Percentiles rank a stretch among this genome's conserved stretches.
Conservation (phyloP, 352 stramenopile genomes). For the Pythium myriotylum region DNA sequence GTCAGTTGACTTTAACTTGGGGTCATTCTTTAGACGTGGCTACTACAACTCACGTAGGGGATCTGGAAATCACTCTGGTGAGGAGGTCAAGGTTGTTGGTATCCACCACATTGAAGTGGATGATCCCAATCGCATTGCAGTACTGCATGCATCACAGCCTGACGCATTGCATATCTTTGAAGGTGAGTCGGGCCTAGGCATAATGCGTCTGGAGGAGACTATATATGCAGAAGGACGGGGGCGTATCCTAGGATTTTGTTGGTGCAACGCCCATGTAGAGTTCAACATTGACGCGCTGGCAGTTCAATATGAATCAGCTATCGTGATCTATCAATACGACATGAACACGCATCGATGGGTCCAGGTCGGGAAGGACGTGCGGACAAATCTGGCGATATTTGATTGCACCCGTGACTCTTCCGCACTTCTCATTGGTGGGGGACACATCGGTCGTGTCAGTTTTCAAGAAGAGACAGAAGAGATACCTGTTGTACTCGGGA, state of each 20-base stretch:
- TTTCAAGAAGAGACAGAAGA: constrained; percentile 37
- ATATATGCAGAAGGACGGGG: constrained; percentile 61
- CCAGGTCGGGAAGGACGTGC: constrained; percentile 65
- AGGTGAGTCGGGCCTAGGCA: constrained; percentile 78
- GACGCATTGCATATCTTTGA: constrained; percentile 74
- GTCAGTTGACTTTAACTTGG: constrained; percentile 7
- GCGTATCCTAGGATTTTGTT: constrained; percentile 70
- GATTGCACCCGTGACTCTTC: constrained; percentile 85
- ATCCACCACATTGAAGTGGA: constrained; percentile 84
- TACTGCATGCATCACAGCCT: constrained; percentile 51
- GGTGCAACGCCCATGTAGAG: constrained; percentile 80
- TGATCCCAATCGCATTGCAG: constrained; percentile 79
- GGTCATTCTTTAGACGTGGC: constrained; percentile 39
- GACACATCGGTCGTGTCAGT: constrained; percentile 31
- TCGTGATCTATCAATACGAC: constrained; percentile 85
- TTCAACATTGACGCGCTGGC: constrained; percentile 83
- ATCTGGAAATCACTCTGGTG: constrained; percentile 2
- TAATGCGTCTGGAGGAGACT: constrained; percentile 69
- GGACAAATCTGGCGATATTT: constrained; percentile 58
- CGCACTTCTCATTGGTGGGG: constrained; percentile 71
- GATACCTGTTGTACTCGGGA: constrained; percentile 75
- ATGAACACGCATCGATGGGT: constrained; percentile 56
- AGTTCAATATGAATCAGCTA: constrained; percentile 65
- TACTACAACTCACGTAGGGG: constrained; percentile 25
- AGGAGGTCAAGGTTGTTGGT: constrained; percentile 15